A percentile compares a stretch with the other conserved stretches of the same genome.
Conservation (phyloP, 176 grass and related monocot species). For the Alopecurus myosuroides region DNA sequence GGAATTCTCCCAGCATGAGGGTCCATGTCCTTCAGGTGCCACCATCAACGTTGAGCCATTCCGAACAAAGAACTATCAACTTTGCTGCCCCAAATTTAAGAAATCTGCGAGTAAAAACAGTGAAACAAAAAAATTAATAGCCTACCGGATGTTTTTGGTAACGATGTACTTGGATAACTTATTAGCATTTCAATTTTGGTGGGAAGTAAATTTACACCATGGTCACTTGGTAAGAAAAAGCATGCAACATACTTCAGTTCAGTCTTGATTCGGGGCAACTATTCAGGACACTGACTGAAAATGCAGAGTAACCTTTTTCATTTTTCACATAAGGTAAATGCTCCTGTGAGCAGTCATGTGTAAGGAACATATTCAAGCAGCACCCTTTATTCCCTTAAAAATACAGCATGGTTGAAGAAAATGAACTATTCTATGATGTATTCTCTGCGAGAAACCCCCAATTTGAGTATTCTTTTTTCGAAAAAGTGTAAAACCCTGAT, state of each 20-base stretch:
- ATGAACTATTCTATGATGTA: not conserved
- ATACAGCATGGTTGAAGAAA: not conserved
- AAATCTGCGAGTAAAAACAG: not conserved
- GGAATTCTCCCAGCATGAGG: not conserved
- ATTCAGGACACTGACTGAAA: not conserved
- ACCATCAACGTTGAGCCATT: not conserved
- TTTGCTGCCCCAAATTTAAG: not conserved
- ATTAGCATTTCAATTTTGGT: not conserved
- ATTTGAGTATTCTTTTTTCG: too few relatives aligned
- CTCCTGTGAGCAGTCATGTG: too few relatives aligned
- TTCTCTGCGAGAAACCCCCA: not conserved
- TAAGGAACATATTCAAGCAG: too few relatives aligned
- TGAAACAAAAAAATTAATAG: not conserved
- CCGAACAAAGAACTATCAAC: not conserved
- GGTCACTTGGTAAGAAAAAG: not conserved
- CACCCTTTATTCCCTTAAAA: not conserved
- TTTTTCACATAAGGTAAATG: too few relatives aligned
- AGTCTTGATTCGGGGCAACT: not conserved
- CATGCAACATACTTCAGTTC: not conserved
- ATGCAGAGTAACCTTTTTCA: not conserved
- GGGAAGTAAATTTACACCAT: not conserved
- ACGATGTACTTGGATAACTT: not conserved
- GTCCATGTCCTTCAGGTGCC: not conserved
- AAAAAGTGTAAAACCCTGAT: not conserved
- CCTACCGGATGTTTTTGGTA: not conserved